These are phyloP conservation scores for Penicillium thymicola DNA, from an alignment of 2,329 filamentous ascomycete species.

Conservation along the genomic window DNA sequence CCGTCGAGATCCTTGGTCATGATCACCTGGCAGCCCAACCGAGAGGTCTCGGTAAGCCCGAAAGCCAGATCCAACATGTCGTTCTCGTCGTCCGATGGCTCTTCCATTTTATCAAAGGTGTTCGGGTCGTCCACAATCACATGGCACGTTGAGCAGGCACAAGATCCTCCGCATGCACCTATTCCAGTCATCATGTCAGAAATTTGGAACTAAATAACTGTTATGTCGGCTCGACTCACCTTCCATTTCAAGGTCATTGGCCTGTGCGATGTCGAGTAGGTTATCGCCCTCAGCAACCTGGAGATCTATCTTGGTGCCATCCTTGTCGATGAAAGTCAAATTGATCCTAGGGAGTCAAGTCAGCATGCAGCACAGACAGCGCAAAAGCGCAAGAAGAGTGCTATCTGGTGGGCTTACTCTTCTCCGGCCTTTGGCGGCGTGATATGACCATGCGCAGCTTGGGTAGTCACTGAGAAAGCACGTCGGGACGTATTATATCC, in stretches of 20 bases:
- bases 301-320: constrained; percentile 70
- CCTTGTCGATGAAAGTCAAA: constrained; percentile 92
- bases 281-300: constrained; percentile 85
- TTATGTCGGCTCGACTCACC: constrained; percentile 45
- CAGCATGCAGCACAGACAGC: constrained; percentile 2
- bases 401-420: constrained; percentile 61
- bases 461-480: constrained; percentile 64
- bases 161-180: constrained; percentile 90
- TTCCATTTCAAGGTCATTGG: constrained; percentile 96
- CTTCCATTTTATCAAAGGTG: constrained; percentile 73
- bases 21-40: constrained; percentile 83
- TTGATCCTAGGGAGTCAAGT: constrained; percentile 59
- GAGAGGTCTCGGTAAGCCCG: constrained; percentile 78
- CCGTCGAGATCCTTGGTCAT: constrained; percentile 92
- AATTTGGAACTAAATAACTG: neutral
- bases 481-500: constrained; percentile 36
- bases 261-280: constrained; percentile 89
- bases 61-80: constrained; percentile 91
- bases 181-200: constrained; percentile 3
- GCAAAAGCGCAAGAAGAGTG: neutral
- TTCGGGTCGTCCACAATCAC: constrained; percentile 74
- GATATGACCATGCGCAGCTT: constrained; percentile 71
- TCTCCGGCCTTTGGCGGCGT: constrained; percentile 82
- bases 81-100: constrained; percentile 77
- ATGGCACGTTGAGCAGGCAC: constrained; percentile 90